Evolutionary conservation across 306 rosid species (phyloP), one percentile per base, ranked within the genome.

Genomic region (Gynostemma pentaphyllum): DNA sequence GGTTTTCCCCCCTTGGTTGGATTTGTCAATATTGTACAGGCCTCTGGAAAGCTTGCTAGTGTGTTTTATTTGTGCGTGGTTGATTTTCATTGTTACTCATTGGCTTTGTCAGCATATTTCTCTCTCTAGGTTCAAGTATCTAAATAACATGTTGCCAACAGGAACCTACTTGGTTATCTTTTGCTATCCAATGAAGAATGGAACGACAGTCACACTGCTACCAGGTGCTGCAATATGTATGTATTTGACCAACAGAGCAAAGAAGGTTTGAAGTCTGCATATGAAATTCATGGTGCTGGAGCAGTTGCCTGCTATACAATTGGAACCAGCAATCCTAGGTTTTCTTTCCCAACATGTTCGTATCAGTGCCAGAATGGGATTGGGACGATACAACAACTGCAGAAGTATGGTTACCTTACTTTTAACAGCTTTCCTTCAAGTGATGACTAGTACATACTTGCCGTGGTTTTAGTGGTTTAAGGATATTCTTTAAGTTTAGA

Each of bases 161-260:
- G 98, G 95, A 91, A 83, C 72, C 74, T 88, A 47, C 89, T 91
- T 71, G 96, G 96, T 70, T 83, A 82, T 79, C 95, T 91, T 67
- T 76, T 85, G 85, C 73, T 91, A 47, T 83, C 80, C 41, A 65
- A 73, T 78, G 75, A 72, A 67, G 95, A 78, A 64, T 67, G 73
- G 69, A 76, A 77, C 69, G 71, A 67, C 68, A 61, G 72, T 67
- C 96, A 91, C 69, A 61, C 71, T 46, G 96, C 92, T 7, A 77
- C 75, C 56, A 78, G 95, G 79, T 87, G 91, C 75, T 87, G 95
- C 78, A 79, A 76, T 63, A 51, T 75, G 54, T 75, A 79, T 32
- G 68, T 52, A 68, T 72, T 70, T 72, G 76, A 75, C 69, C 72
- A 46, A 63, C 79, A 71, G 55, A 69, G 74, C 42, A 36, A 73